A percentile compares a stretch with the other conserved stretches of the same genome.
phyloP scores from a whole-genome alignment of 176 grass and related monocot genomes.

The Phyllostachys edulis region DNA sequence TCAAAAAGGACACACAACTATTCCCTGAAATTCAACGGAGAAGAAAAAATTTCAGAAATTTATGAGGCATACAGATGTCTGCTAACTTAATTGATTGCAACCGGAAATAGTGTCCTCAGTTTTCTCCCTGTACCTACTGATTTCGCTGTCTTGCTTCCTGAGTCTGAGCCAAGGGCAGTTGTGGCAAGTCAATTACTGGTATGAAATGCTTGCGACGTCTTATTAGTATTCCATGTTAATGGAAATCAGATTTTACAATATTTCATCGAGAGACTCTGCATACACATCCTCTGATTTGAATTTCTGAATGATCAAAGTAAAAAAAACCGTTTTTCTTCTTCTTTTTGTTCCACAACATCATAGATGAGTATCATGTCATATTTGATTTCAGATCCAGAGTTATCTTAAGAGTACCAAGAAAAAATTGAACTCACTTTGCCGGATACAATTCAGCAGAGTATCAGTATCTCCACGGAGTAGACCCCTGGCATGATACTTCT shows the following conservation, averaged over 20 bases:
- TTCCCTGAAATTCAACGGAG: too few relatives aligned
- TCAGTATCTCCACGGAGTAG: background rate
- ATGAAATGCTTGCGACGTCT: background rate
- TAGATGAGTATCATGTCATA: background rate
- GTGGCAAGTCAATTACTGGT: background rate
- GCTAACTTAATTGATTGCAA: background rate
- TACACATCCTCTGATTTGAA: background rate
- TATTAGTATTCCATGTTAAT: background rate
- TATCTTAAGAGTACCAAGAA: slow-evolving; percentile 21
- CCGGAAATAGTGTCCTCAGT: background rate
- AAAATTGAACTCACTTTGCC: slow-evolving; percentile 16
- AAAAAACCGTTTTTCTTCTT: background rate
- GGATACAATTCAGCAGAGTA: background rate
- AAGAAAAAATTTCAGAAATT: background rate
- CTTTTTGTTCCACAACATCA: background rate
- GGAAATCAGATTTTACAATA: background rate
- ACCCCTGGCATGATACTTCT: slow-evolving; percentile 27
- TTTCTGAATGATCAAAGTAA: background rate
- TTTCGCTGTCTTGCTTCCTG: background rate
- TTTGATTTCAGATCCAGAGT: background rate
- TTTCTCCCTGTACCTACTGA: background rate
- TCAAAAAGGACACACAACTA: too few relatives aligned
- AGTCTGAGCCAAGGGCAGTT: background rate
- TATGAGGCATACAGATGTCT: background rate
- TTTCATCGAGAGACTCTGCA: background rate